A percentile compares a stretch with the other conserved stretches of the same genome.
These are phyloP conservation scores for Sungouiozyma intestinalis DNA, from an alignment of 805 yeast species.

Conservation along the genomic window DNA sequence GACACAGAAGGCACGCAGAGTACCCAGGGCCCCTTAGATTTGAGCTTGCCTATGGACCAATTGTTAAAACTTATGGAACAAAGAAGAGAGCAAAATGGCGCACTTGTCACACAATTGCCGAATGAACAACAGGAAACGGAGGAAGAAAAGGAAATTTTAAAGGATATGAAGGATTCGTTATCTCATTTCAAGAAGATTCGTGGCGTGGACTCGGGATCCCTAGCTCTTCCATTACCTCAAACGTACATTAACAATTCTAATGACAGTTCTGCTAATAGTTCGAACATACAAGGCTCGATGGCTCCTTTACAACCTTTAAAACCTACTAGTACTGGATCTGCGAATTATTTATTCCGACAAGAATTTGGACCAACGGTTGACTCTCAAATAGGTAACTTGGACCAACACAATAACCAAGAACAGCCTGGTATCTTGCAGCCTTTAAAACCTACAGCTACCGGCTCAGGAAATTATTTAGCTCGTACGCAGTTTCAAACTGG, in stretches of 20 bases:
- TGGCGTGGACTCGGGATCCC: conserved; percentile 50
- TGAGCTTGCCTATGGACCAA: conserved; percentile 70
- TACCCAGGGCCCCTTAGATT: conserved; percentile 35
- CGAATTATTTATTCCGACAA: conserved; percentile 23
- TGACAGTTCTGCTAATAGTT: not conserved
- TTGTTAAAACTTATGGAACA: conserved; percentile 38
- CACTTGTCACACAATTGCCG: conserved; percentile 25
- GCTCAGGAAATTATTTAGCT: conserved; percentile 31
- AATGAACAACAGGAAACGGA: conserved; percentile 34
- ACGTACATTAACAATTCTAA: conserved; percentile 3
- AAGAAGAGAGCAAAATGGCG: conserved; percentile 13
- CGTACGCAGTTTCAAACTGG: conserved; percentile 13
- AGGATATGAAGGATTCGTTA: conserved; percentile 65
- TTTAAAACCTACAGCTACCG: conserved; percentile 32
- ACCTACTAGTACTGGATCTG: conserved; percentile 29
- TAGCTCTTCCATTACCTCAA: conserved; percentile 4
- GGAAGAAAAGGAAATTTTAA: conserved; percentile 61
- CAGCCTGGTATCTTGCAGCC: conserved; percentile 9
- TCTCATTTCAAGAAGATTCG: conserved; percentile 63
- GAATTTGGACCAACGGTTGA: conserved; percentile 7
- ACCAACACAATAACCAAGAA: not conserved
- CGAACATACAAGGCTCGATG: conserved; percentile 2
- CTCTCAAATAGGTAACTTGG: not conserved
- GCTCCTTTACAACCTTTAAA: conserved; percentile 25
- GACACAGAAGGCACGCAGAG: conserved; percentile 6